A percentile compares a stretch with the other conserved stretches of the same genome.
Evolutionary conservation across 768 basidiomycete genomes (phyloP).

Genomic region (Agaricus bisporus): DNA sequence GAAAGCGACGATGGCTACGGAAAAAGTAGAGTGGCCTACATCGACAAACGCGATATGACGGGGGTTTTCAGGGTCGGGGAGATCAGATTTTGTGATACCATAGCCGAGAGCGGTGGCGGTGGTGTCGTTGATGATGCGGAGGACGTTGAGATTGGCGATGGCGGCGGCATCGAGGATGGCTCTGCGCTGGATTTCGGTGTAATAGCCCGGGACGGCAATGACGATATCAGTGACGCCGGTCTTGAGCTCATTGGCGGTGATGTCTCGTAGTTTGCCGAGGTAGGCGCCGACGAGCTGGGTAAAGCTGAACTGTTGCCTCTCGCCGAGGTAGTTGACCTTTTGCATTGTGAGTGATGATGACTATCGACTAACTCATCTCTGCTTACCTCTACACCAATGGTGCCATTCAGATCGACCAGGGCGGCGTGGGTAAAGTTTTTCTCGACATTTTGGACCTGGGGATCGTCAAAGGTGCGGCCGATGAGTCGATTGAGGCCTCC

Average conservation of each 20-base stretch:
- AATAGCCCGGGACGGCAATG: slow-evolving; percentile 96
- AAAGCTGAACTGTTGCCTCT: slow-evolving; percentile 70
- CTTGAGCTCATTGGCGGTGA: slow-evolving; percentile 79
- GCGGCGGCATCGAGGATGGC: slow-evolving; percentile 85
- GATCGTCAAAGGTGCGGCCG: slow-evolving; percentile 73
- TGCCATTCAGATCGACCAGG: slow-evolving; percentile 78
- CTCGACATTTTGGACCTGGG: slow-evolving; percentile 79
- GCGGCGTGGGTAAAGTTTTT: slow-evolving; percentile 87
- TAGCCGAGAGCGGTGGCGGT: slow-evolving; percentile 96
- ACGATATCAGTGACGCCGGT: slow-evolving; percentile 84
- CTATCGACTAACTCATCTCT: not conserved
- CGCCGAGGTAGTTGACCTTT: slow-evolving; percentile 87
- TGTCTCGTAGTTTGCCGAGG: slow-evolving; percentile 87
- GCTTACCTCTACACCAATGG: slow-evolving; percentile 81
- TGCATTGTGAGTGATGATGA: slow-evolving; percentile 8
- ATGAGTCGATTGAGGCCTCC: slow-evolving; percentile 89
- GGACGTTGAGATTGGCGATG: slow-evolving; percentile 84
- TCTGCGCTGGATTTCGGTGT: slow-evolving; percentile 88
- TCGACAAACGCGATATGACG: slow-evolving; percentile 92
- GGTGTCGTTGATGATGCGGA: slow-evolving; percentile 95
- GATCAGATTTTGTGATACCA: slow-evolving; percentile 97
- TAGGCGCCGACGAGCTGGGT: slow-evolving; percentile 93
- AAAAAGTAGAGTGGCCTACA: slow-evolving; percentile 88
- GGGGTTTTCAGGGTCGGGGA: slow-evolving; percentile 77
- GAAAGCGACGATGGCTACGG: slow-evolving; percentile 85